Conservation (phyloP, 345 rosid genomes). For the Dipteronia sinensis region DNA sequence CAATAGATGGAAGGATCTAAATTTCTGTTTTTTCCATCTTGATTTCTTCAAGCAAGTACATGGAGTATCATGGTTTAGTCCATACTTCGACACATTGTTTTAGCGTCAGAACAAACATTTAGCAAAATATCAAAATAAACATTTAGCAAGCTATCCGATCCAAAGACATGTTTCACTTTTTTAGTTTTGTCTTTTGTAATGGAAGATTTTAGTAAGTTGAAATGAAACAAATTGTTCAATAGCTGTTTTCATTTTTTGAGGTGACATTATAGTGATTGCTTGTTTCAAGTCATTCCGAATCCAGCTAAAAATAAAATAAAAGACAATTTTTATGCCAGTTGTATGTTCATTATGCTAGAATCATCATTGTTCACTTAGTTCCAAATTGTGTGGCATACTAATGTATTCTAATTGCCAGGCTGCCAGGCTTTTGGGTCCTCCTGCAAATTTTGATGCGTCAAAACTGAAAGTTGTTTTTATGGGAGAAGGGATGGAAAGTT, state of each 20-base stretch:
- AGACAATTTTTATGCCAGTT: not conserved
- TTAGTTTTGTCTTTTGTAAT: not conserved
- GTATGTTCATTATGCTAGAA: not conserved
- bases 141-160: not conserved
- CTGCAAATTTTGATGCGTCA: constrained; percentile 82
- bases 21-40: no score
- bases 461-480: constrained; percentile 72
- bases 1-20: no score
- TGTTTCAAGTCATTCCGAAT: not conserved
- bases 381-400: constrained; percentile 11
- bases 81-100: no score
- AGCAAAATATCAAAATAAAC: not conserved
- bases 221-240: not conserved
- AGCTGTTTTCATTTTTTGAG: not conserved
- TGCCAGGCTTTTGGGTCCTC: constrained; percentile 70
- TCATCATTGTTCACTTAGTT: constrained; percentile 8
- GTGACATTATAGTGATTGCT: not conserved
- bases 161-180: not conserved
- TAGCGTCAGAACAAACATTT: not conserved
- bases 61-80: no score
- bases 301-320: no score
- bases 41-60: no score
- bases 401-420: constrained; percentile 46
- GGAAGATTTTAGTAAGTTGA: not conserved
- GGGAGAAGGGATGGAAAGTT: constrained; percentile 39